Conservation (phyloP, 257 asterid species). For the Solanum raphanifolium region DNA sequence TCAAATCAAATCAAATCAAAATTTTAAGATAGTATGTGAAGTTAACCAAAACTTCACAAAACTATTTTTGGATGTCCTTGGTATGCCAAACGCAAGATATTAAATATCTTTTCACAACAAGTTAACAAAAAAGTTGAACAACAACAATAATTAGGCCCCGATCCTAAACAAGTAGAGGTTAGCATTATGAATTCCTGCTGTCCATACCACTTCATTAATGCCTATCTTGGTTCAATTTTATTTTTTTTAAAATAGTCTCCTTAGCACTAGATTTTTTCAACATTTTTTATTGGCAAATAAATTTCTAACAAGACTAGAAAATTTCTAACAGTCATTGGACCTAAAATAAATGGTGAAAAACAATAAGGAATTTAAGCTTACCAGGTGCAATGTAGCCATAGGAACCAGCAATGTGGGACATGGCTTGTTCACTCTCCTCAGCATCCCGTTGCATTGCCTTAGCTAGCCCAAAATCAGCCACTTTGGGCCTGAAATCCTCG, state of each 20-base stretch:
- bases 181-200: neutral
- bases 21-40: neutral
- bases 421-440: constrained; percentile 30
- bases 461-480: constrained; percentile 88
- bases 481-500: constrained; percentile 25
- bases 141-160: neutral
- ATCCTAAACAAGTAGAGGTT: neutral
- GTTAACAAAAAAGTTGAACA: neutral
- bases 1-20: neutral
- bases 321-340: neutral
- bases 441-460: constrained; percentile 30
- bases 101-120: neutral
- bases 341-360: neutral
- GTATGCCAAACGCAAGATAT: neutral
- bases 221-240: neutral
- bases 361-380: constrained; percentile 2
- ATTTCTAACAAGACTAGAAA: neutral
- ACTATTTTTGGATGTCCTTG: neutral
- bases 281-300: neutral
- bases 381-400: constrained; percentile 91
- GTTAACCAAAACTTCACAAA: neutral
- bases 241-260: neutral
- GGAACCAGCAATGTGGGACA: constrained; percentile 76
- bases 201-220: neutral
- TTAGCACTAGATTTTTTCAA: neutral